phyloP scores from a whole-genome alignment of 1,139 yeast genomes.

The Casaregolazyma lundiana region DNA sequence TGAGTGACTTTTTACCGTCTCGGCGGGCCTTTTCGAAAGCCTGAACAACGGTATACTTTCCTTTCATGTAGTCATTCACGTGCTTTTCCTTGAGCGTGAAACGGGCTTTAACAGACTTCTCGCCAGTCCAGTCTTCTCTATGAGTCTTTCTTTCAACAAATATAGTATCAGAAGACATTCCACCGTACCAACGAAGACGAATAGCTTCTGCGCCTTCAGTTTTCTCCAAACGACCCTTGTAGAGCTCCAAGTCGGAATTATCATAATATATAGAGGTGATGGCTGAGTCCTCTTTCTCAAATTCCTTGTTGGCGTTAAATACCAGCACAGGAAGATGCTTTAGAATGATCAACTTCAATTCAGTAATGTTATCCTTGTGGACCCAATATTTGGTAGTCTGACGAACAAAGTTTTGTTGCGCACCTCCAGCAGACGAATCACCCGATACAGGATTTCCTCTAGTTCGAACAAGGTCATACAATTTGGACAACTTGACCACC shows the following conservation, averaged over 20 bases:
- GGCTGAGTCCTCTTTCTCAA: constrained; percentile 90
- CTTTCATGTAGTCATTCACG: constrained; percentile 76
- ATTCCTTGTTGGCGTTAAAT: constrained; percentile 93
- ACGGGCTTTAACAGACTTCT: constrained; percentile 94
- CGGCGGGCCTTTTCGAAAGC: constrained; percentile 89
- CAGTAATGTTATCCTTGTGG: constrained; percentile 98
- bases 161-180: constrained; percentile 87
- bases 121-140: constrained; percentile 99
- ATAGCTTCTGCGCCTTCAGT: constrained; percentile 99
- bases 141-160: constrained; percentile 97
- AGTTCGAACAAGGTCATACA: constrained; percentile 90
- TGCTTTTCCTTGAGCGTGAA: constrained; percentile 87
- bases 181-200: constrained; percentile 98
- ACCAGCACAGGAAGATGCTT: constrained; percentile 96
- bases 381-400: constrained; percentile 99
- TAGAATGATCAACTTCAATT: constrained; percentile 81
- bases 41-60: constrained; percentile 80
- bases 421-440: constrained; percentile 94
- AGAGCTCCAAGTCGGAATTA: constrained; percentile 79
- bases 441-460: constrained; percentile 93
- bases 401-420: constrained; percentile 95
- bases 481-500: constrained; percentile 81
- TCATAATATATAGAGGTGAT: constrained; percentile 95
- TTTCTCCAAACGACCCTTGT: constrained; percentile 89
- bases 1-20: constrained; percentile 80